Evolutionary conservation across 768 basidiomycete genomes (phyloP).

Genomic region (Boletellus sp.): DNA sequence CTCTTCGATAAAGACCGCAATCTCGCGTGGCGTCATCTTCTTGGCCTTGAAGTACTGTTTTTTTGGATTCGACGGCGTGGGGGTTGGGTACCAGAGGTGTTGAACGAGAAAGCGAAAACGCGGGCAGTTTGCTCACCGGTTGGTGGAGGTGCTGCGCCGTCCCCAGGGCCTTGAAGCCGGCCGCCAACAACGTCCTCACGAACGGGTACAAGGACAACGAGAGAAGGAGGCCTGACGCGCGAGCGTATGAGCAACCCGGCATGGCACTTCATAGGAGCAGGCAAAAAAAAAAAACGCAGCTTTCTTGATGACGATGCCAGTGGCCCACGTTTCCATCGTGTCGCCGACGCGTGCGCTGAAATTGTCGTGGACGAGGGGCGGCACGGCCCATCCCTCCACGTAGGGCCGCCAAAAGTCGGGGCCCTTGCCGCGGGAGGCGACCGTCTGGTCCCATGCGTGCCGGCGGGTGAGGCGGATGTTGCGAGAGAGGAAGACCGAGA

Average conservation of each 20-base stretch:
- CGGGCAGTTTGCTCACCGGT: constrained; percentile 47
- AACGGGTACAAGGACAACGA: constrained; percentile 69
- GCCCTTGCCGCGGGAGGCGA: constrained; percentile 78
- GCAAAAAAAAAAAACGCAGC: constrained; percentile 14
- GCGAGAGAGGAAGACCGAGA: constrained; percentile 77
- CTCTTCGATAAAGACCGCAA: constrained; percentile 80
- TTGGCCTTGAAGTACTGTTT: constrained; percentile 79
- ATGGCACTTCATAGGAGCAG: constrained; percentile 22
- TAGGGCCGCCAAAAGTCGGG: constrained; percentile 82
- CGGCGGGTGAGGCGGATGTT: constrained; percentile 79
- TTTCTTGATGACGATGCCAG: constrained; percentile 18
- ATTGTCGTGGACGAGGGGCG: constrained; percentile 39
- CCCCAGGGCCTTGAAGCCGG: constrained; percentile 63
- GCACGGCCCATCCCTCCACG: constrained; percentile 74
- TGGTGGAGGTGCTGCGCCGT: constrained; percentile 68
- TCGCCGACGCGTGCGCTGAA: constrained; percentile 18
- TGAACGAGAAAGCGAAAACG: neutral
- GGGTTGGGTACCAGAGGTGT: too few relatives aligned
- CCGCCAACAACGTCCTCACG: constrained; percentile 56
- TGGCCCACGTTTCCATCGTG: constrained; percentile 14
- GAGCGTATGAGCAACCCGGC: constrained; percentile 1
- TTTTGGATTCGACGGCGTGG: neutral
- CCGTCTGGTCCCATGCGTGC: constrained; percentile 78
- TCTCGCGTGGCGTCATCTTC: constrained; percentile 68
- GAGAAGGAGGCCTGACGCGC: constrained; percentile 47